A percentile compares a stretch with the other conserved stretches of the same genome.
Conservation (phyloP, 2,329 filamentous ascomycete genomes). For the Myriosclerotinia duriaeana region DNA sequence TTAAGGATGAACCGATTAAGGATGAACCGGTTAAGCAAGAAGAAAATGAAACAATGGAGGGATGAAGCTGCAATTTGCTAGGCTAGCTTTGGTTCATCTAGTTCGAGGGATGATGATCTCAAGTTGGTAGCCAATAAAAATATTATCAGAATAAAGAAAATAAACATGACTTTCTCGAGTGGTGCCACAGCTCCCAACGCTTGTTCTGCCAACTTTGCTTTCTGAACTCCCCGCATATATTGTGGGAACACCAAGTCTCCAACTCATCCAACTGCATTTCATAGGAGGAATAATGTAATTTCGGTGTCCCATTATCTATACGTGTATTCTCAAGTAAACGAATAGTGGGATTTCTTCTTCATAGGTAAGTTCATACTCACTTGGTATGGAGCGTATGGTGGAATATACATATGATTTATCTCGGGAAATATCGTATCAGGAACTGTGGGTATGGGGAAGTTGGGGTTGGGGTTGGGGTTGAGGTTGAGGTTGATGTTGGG, state of each 20-base stretch:
- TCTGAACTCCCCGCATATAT: conserved; percentile 1
- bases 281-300: conserved; percentile 7
- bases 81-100: background rate
- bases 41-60: background rate
- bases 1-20: background rate
- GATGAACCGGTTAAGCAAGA: background rate
- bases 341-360: background rate
- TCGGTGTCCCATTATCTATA: background rate
- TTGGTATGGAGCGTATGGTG: background rate
- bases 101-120: background rate
- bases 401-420: background rate
- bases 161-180: background rate
- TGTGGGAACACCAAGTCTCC: background rate
- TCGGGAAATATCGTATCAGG: background rate
- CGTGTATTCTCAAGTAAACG: background rate
- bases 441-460: background rate
- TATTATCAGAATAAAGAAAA: background rate
- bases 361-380: too few relatives aligned
- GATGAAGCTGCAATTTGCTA: background rate
- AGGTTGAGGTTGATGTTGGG: background rate
- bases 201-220: too few relatives aligned
- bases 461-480: background rate
- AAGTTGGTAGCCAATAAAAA: conserved; percentile 5
- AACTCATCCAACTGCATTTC: too few relatives aligned
- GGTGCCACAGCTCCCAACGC: too few relatives aligned